Base-by-base conservation (phyloP, 768 basidiomycete genomes). In the Infundibulicybe gibba region DNA sequence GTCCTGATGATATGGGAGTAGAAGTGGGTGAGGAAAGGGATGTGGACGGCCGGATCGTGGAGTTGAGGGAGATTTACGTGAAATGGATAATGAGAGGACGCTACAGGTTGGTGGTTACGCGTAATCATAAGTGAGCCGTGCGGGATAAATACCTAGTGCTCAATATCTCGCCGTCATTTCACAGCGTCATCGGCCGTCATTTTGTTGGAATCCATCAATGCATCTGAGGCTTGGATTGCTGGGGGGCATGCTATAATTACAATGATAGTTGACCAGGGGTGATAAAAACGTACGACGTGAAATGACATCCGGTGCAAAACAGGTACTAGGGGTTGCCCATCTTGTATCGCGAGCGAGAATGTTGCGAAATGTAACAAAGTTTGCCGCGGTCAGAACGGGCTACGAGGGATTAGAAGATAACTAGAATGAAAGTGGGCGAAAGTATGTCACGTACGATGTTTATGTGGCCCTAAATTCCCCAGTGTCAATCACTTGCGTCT, bases 401-500 rank as follows among this genome's bases (percentile, higher is more conserved):
- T 93, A 49, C 5, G 14, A 17, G 12, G 34, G 14, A 49, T 20
- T 19, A 38, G n/a, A 43, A 13, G 40, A 37, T n/a, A n/a, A n/a
- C n/a, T n/a, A n/a, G n/a, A n/a, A n/a, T n/a, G 2, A 32, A 6
- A 1, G 15, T 0, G 43, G 32, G 35, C 19, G 40, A 21, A 34
- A 40, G 44, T 3, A 32, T 38, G 30, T 32, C 34, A 66, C 79
- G 58, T 50, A 93, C 92, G 63, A 82, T 63, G 40, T 62, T 68
- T 17, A 61, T 55, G 34, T 61, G 62, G 0, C 67, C 84, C 75
- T 84, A 90, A 16, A 97, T 71, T 76, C 70, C 5, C 94, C 94
- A 1, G 80, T 75, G 62, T 95, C 94, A 34, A 94, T 84, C 0
- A 90, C 91, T 44, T 77, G 74, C 45, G 65, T 75, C 41, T 70